These are phyloP conservation scores for Tulasnella calospora DNA, from an alignment of 768 basidiomycete genomes.

Conservation along the genomic window DNA sequence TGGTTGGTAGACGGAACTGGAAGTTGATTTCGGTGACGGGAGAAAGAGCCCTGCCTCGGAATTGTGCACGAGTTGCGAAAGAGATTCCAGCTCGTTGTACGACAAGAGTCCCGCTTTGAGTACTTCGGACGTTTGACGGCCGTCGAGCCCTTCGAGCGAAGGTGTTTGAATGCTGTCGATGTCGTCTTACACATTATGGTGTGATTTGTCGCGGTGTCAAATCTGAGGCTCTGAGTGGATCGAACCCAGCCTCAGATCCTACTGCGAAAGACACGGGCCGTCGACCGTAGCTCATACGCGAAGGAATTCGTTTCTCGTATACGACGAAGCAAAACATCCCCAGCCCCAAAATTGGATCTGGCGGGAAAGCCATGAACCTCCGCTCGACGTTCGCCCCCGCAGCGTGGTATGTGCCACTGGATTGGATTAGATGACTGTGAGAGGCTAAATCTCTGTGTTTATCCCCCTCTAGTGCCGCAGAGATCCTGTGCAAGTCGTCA, in stretches of 20 bases:
- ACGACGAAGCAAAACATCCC: neutral
- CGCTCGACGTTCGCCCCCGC: neutral
- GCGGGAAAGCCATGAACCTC: neutral
- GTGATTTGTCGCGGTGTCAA: neutral
- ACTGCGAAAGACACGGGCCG: neutral
- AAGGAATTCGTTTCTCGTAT: neutral
- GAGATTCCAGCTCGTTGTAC: constrained; percentile 58
- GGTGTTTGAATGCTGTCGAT: constrained; percentile 38
- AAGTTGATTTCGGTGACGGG: constrained; percentile 19
- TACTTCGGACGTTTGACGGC: constrained; percentile 52
- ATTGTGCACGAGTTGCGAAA: constrained; percentile 65
- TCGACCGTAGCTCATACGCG: neutral
- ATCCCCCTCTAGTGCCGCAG: constrained; percentile 5
- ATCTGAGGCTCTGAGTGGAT: neutral
- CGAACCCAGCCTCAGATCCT: constrained; percentile 1
- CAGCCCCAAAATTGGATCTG: neutral
- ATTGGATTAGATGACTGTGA: neutral
- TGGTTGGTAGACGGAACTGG: too few relatives aligned
- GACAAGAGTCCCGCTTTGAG: constrained; percentile 63
- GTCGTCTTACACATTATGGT: neutral
- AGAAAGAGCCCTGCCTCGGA: constrained; percentile 54
- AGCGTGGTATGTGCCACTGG: neutral
- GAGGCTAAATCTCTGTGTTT: constrained; percentile 12
- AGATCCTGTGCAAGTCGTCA: neutral
- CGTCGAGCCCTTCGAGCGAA: constrained; percentile 58